These are phyloP conservation scores for Chalaropsis thielavioides DNA, from an alignment of 2,329 filamentous ascomycete genomes.

Conservation along the genomic window DNA sequence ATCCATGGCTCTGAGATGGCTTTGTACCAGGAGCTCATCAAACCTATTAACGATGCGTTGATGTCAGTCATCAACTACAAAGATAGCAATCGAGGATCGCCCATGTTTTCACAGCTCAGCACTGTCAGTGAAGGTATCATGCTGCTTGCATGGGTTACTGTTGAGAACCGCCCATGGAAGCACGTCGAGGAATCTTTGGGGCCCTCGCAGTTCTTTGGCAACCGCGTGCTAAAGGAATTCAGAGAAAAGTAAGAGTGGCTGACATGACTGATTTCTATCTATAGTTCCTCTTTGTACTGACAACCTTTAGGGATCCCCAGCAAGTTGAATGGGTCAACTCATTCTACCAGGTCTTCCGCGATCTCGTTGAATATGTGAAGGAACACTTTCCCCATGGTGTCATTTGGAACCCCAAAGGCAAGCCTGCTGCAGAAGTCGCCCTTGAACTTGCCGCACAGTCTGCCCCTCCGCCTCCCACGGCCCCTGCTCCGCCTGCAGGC, in stretches of 20 bases:
- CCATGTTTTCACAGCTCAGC: conserved; percentile 66
- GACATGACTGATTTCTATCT: not conserved
- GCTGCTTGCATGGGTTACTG: conserved; percentile 77
- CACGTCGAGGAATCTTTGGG: conserved; percentile 72
- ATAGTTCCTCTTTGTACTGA: conserved; percentile 3
- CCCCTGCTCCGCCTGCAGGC: not conserved
- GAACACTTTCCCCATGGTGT: conserved; percentile 67
- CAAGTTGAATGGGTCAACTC: conserved; percentile 81
- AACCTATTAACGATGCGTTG: conserved; percentile 73
- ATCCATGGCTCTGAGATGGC: conserved; percentile 44
- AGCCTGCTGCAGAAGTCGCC: conserved; percentile 53
- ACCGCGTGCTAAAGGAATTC: conserved; percentile 79
- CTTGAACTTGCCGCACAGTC: conserved; percentile 39
- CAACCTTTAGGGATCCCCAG: conserved; percentile 48
- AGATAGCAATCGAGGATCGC: conserved; percentile 63
- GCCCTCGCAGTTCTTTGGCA: conserved; percentile 85
- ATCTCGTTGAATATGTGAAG: conserved; percentile 71
- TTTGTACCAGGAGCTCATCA: conserved; percentile 61
- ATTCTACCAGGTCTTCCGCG: conserved; percentile 83
- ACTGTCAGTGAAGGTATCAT: conserved; percentile 83
- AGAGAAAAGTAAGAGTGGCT: conserved; percentile 47
- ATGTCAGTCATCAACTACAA: conserved; percentile 66
- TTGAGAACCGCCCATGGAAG: conserved; percentile 69
- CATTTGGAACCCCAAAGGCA: conserved; percentile 69
- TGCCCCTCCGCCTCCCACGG: conserved; percentile 35